Evolutionary conservation across 2,329 filamentous ascomycete species (phyloP), one percentile per base, ranked within the genome.

Genomic region (Penicillium sp.): DNA sequence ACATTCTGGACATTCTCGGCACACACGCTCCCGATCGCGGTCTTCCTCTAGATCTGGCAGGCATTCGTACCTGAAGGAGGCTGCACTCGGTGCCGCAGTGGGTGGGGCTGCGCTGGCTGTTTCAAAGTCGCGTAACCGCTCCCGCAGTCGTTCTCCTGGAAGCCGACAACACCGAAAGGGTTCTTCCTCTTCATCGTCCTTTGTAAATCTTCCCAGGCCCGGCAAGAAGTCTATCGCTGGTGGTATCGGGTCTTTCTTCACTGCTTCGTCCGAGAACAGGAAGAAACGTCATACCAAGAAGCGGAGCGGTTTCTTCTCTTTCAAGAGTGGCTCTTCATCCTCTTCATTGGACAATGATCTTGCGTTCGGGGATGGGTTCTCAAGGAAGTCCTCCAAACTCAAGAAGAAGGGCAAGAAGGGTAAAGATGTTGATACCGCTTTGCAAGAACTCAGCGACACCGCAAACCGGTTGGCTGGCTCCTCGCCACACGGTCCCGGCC

Each of bases 261-360:
- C 78, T 5, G 78, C 84, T 6, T 81, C 83, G 14, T 84, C 82
- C 9, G 84, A 86, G 62, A 81, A 80, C 56, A 68, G 68, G 38
- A 75, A 78, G 61, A 78, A 78, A 53, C 78, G 77, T 61, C 78
- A 75, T 60, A 78, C 67, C 22, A 75, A 73, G 58, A 74, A 73
- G 61, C 62, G 78, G 37, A 72, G 71, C 26, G 80, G 84, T 55
- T 80, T 88, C 50, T 78, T 86, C 40, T 81, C 79, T 54, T 81
- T 85, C 63, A 78, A 76, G 52, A 42, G 46, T 44, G 88, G 86
- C 64, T 86, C 83, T 2, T 89, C 86, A 1, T 87, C 84, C 2
- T 88, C 85, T 0, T 88, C 85, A 0, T 78, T 88, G 52, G 85
- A 88, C 69, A 84, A 82, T 19, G 87, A 90, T 67, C 74, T 89